Conservation (phyloP, 2,329 filamentous ascomycete species). For the Sarocladium brachiariae region DNA sequence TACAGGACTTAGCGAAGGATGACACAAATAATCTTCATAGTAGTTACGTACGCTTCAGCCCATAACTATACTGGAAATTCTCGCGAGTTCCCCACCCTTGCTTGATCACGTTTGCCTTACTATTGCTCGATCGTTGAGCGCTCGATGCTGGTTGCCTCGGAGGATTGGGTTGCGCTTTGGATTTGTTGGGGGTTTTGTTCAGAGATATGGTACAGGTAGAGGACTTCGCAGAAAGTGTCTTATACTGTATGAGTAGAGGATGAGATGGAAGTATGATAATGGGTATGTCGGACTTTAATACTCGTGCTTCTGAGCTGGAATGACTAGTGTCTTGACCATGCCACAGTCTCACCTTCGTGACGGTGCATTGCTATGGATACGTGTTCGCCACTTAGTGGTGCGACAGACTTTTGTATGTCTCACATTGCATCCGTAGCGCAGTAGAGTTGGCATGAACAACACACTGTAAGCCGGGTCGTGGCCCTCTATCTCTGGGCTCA, state of each 20-base stretch:
- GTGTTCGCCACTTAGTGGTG: no score
- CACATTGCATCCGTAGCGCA: neutral
- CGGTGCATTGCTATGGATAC: no score
- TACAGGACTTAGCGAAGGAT: neutral
- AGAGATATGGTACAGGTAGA: no score
- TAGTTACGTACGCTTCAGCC: neutral
- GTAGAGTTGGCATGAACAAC: neutral
- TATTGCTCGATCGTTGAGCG: neutral
- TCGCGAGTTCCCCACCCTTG: neutral
- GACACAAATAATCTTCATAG: neutral
- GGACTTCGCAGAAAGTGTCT: no score
- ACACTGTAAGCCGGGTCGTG: neutral
- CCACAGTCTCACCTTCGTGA: no score
- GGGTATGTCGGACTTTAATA: no score
- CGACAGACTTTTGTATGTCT: neutral
- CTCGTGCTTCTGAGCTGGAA: no score
- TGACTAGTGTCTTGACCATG: no score
- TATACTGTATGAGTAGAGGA: no score
- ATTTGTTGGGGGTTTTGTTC: no score
- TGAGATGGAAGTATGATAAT: no score
- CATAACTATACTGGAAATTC: neutral
- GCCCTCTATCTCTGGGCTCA: neutral
- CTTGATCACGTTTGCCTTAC: neutral
- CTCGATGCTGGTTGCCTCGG: neutral
- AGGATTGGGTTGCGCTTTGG: no score